Base-by-base conservation (phyloP, 2,329 filamentous ascomycete genomes). In the Microcera coccophila region DNA sequence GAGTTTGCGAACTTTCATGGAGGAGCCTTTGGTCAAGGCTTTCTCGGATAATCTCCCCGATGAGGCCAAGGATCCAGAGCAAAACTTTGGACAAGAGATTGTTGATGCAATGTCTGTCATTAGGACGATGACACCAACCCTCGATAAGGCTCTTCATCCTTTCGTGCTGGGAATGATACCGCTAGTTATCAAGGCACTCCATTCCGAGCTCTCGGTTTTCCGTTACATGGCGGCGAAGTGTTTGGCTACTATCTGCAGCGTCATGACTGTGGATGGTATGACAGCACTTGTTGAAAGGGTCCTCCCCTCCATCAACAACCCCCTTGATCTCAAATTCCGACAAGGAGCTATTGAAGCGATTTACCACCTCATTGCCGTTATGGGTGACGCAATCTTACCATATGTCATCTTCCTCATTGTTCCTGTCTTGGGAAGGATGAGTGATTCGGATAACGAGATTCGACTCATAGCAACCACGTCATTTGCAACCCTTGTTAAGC, bases 361-460 rank as follows among this genome's bases (percentile, higher is more conserved):
- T 46, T 98, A 98, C 62, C 93, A 98, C 66, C 73, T 98, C 45
- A 98, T 98, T 51, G 88, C 94, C 47, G 90, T 96, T 39, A 98
- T 98, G 93, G 93, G 95, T 49, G 93, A 97, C 62, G 79, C 81
- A 28, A 98, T 98, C 44, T 70, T 98, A 21, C 93, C 94, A 3
- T 98, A 98, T 60, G 93, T 98, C 50, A 96, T 98, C 58, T 98
- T 98, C 80, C 80, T 98, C 52, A 94, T 98, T 45, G 94, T 97
- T 11, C 93, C 93, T 12, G 93, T 98, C 4, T 77, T 98, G 38
- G 93, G 93, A 41, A 84, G 93, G 34, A 98, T 98, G 93, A 97
- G 93, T 62, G 93, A 98, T 64, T 95, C 91, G 0, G 91, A 98
- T 62, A 91, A 94, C 51, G 93, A 97, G 61, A 87, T 98, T 41